A percentile compares a stretch with the other conserved stretches of the same genome.
phyloP scores from a whole-genome alignment of 805 yeast genomes.

The Kodamaea fukazawae region DNA sequence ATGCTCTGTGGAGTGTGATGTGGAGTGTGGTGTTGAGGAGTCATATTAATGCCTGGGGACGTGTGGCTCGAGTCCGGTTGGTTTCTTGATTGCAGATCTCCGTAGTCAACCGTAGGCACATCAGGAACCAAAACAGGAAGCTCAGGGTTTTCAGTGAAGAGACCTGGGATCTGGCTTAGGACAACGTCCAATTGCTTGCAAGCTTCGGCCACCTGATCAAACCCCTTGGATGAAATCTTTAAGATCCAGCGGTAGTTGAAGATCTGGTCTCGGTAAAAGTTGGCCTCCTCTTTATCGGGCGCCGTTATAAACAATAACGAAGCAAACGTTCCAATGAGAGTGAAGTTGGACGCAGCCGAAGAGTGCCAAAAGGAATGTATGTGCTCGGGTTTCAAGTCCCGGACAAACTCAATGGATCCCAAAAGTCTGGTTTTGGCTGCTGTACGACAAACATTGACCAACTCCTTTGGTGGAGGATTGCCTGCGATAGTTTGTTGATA shows the following conservation, averaged over 20 bases:
- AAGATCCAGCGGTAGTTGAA: conserved; percentile 75
- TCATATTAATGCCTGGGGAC: conserved; percentile 1
- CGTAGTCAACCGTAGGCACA: conserved; percentile 11
- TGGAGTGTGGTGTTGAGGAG: background rate
- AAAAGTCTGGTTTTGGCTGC: conserved; percentile 81
- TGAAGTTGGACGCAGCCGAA: conserved; percentile 71
- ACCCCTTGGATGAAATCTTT: conserved; percentile 70
- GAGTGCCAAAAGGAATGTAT: conserved; percentile 89
- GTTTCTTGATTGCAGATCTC: conserved; percentile 1
- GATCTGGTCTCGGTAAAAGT: conserved; percentile 62
- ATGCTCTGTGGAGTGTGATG: conserved; percentile 5
- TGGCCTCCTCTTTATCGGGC: conserved; percentile 55
- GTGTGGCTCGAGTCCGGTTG: background rate
- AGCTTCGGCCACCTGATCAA: conserved; percentile 76
- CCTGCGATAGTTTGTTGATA: conserved; percentile 34
- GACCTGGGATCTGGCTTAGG: conserved; percentile 71
- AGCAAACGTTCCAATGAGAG: conserved; percentile 86
- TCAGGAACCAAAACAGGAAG: conserved; percentile 37
- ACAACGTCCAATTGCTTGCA: conserved; percentile 68
- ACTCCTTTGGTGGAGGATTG: conserved; percentile 33
- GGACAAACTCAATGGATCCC: conserved; percentile 79
- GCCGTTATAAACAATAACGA: conserved; percentile 70
- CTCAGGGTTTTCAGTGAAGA: conserved; percentile 41
- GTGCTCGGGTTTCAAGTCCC: conserved; percentile 76
- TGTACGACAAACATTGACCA: conserved; percentile 62